Conservation (phyloP, 768 basidiomycete genomes). For the Lentinula sp. region DNA sequence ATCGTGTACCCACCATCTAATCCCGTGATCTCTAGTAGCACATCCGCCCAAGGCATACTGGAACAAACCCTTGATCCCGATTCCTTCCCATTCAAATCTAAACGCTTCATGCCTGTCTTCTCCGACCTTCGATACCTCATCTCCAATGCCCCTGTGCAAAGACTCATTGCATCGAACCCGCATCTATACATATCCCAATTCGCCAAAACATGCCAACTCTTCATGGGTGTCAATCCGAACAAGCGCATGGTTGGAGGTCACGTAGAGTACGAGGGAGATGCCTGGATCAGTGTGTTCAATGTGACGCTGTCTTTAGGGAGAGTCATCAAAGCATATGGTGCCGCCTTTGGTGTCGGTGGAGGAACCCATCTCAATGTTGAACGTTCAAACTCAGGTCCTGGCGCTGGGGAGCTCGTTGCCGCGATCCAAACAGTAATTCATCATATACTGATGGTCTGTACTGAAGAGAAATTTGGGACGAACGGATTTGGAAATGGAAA, state of each 20-base stretch:
- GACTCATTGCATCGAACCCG: conserved; percentile 59
- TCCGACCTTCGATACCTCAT: conserved; percentile 84
- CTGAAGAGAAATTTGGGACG: conserved; percentile 56
- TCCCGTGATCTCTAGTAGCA: conserved; percentile 1
- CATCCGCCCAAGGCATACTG: conserved; percentile 4
- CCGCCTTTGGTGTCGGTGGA: conserved; percentile 38
- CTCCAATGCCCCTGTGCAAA: conserved; percentile 75
- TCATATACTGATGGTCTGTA: conserved; percentile 68
- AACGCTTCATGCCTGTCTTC: conserved; percentile 94
- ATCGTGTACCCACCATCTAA: conserved; percentile 40
- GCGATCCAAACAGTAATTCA: conserved; percentile 67
- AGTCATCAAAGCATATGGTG: conserved; percentile 85
- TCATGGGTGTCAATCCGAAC: conserved; percentile 92
- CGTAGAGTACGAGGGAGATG: conserved; percentile 94
- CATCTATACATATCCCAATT: conserved; percentile 66
- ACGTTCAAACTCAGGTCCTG: conserved; percentile 29
- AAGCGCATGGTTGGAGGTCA: conserved; percentile 76
- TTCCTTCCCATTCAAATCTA: conserved; percentile 83
- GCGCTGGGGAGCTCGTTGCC: conserved; percentile 49
- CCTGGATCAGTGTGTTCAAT: conserved; percentile 96
- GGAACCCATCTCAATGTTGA: conserved; percentile 15
- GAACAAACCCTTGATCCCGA: conserved; percentile 64
- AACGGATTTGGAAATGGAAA: conserved; percentile 61
- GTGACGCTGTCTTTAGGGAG: conserved; percentile 87
- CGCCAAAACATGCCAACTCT: conserved; percentile 75